phyloP scores from a whole-genome alignment of 176 grass and related monocot genomes.

The Rhynchospora breviuscula region DNA sequence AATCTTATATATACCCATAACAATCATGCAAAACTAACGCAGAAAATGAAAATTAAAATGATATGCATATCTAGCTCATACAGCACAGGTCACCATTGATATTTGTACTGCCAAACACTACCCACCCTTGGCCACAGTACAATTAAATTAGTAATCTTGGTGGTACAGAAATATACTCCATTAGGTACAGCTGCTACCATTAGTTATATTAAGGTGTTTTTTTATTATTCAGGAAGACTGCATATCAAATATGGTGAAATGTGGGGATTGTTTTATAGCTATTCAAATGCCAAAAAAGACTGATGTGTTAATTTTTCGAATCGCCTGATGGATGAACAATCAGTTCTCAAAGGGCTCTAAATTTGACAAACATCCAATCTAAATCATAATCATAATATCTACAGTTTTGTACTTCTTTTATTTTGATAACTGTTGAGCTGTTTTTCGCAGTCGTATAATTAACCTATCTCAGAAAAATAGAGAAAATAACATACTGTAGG shows the following conservation, averaged over 20 bases:
- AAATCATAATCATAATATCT: background rate
- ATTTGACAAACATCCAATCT: background rate
- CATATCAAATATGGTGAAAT: background rate
- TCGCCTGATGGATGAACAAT: background rate
- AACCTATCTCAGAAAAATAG: background rate
- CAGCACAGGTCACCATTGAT: background rate
- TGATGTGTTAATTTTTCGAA: background rate
- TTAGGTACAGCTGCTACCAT: background rate
- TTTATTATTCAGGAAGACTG: background rate
- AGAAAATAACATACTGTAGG: constrained; percentile 53
- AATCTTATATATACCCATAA: background rate
- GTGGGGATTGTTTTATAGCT: background rate
- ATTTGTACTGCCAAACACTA: background rate
- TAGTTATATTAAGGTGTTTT: background rate
- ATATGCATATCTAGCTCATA: background rate
- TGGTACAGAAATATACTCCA: background rate
- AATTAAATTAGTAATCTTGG: background rate
- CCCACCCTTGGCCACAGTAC: background rate
- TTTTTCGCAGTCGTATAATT: background rate
- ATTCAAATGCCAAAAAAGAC: background rate
- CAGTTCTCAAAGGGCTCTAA: background rate
- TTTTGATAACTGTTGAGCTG: background rate
- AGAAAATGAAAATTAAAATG: background rate
- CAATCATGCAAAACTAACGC: background rate
- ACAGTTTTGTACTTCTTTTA: background rate